These are phyloP conservation scores for Aureobasidium sp. DNA, from an alignment of 2,329 filamentous ascomycete species.

Conservation along the genomic window DNA sequence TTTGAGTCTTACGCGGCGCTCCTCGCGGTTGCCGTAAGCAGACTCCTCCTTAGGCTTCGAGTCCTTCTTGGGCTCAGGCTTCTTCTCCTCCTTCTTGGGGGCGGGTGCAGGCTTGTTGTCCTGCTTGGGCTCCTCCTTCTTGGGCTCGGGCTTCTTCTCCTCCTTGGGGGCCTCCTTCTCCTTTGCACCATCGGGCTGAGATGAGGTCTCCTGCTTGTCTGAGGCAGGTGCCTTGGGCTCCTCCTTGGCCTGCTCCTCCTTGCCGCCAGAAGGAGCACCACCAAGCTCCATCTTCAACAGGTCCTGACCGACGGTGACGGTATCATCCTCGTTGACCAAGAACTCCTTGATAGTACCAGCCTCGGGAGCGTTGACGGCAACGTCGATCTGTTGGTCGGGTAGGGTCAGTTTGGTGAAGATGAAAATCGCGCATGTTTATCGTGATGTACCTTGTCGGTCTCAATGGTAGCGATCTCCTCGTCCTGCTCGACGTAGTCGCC, in stretches of 20 bases:
- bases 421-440: constrained; percentile 19
- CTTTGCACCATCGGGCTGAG: constrained; percentile 44
- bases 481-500: constrained; percentile 93
- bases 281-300: constrained; percentile 79
- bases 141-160: constrained; percentile 26
- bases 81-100: constrained; percentile 30
- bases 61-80: constrained; percentile 37
- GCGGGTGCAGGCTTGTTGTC: constrained; percentile 26
- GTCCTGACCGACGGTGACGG: constrained; percentile 88
- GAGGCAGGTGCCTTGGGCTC: constrained; percentile 54
- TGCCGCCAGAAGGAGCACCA: constrained; percentile 45
- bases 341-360: constrained; percentile 88
- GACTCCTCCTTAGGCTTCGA: constrained; percentile 34
- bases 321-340: constrained; percentile 87
- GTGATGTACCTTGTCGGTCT: constrained; percentile 79
- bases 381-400: constrained; percentile 63
- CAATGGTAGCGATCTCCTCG: constrained; percentile 96
- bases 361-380: constrained; percentile 88
- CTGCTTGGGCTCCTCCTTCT: constrained; percentile 29
- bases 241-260: constrained; percentile 45
- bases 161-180: constrained; percentile 31
- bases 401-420: constrained; percentile 10
- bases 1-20: constrained; percentile 62
- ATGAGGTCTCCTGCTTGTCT: constrained; percentile 48
- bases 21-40: constrained; percentile 65